These are phyloP conservation scores for Gleditsia sinensis DNA, from an alignment of 306 rosid species.

Conservation along the genomic window DNA sequence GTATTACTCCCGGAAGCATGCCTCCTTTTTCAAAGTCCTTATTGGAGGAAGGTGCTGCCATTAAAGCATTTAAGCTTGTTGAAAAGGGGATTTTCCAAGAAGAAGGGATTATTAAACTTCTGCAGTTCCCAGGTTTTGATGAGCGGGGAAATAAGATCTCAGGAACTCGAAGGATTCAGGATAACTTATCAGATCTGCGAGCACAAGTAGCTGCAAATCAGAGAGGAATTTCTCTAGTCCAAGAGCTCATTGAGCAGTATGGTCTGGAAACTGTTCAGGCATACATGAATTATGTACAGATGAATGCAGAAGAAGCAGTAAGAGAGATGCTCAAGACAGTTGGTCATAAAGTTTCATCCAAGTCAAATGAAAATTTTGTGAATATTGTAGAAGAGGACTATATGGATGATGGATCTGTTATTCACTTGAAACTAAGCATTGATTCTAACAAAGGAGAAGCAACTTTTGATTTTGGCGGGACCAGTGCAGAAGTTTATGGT, in stretches of 20 bases:
- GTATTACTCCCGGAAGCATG: slow-evolving; percentile 96
- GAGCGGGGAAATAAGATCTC: slow-evolving; percentile 53
- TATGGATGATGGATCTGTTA: slow-evolving; percentile 96
- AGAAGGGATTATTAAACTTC: slow-evolving; percentile 73
- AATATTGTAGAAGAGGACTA: slow-evolving; percentile 84
- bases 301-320: slow-evolving; percentile 92
- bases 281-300: slow-evolving; percentile 88
- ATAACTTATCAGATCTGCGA: slow-evolving; percentile 88
- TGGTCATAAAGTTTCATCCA: slow-evolving; percentile 17
- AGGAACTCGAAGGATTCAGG: slow-evolving; percentile 86
- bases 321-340: slow-evolving; percentile 90
- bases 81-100: slow-evolving; percentile 83
- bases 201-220: slow-evolving; percentile 98
- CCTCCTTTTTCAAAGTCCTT: slow-evolving; percentile 92
- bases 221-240: slow-evolving; percentile 61
- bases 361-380: background rate
- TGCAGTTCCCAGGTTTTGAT: slow-evolving; percentile 61
- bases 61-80: slow-evolving; percentile 90
- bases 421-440: slow-evolving; percentile 82
- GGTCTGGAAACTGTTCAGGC: slow-evolving; percentile 87
- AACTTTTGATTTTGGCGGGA: slow-evolving; percentile 70
- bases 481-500: slow-evolving; percentile 90
- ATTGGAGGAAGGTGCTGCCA: slow-evolving; percentile 93
- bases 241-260: slow-evolving; percentile 84
- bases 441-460: slow-evolving; percentile 87